phyloP scores from a whole-genome alignment of 495 filamentous ascomycete species.

The Parachaetomium inaequale region DNA sequence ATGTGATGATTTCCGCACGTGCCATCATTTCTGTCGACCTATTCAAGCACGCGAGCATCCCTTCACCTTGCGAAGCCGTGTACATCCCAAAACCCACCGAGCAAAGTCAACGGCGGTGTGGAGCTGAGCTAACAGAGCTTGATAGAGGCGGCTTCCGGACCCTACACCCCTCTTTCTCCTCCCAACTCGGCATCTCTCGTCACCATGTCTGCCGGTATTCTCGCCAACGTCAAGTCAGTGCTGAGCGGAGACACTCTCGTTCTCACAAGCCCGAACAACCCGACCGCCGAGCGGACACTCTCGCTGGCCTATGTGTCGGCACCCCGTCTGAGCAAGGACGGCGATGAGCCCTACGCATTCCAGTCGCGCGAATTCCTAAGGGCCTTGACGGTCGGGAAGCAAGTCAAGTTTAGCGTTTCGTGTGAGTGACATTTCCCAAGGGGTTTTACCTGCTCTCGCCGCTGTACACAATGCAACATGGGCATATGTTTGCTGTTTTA shows the following conservation, averaged over 20 bases:
- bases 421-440: constrained; percentile 26
- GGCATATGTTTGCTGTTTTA: background rate
- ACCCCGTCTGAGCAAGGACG: constrained; percentile 80
- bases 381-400: constrained; percentile 77
- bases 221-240: constrained; percentile 87
- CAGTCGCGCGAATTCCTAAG: constrained; percentile 90
- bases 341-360: constrained; percentile 88
- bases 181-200: background rate
- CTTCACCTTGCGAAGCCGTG: background rate
- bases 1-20: too few relatives aligned
- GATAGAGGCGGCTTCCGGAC: constrained; percentile 3
- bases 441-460: background rate
- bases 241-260: constrained; percentile 89
- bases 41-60: background rate
- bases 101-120: background rate
- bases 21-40: too few relatives aligned
- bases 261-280: constrained; percentile 67
- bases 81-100: background rate
- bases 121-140: constrained; percentile 1
- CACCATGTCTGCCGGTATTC: constrained; percentile 41
- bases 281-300: constrained; percentile 74
- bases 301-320: constrained; percentile 89
- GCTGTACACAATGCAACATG: background rate
- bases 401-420: constrained; percentile 74
- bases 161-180: background rate